Conservation (phyloP, 2,329 filamentous ascomycete species). For the Purpureocillium lavendulum region DNA sequence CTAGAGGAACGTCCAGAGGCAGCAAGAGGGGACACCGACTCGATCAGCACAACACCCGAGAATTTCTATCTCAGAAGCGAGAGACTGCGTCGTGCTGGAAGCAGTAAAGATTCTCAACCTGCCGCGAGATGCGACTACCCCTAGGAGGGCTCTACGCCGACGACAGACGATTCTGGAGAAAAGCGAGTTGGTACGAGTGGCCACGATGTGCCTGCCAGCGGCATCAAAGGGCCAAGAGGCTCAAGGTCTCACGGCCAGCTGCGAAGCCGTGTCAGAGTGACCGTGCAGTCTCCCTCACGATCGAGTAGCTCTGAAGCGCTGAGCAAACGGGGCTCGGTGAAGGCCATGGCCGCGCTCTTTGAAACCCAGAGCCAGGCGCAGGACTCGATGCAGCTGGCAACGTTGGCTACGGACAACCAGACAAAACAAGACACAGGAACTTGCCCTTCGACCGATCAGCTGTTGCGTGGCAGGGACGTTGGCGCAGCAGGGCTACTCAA, state of each 20-base stretch:
- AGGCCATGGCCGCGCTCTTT: conserved; percentile 44
- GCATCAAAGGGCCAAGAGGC: conserved; percentile 1
- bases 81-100: no score
- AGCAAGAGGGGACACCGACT: conserved; percentile 2
- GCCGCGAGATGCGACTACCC: no score
- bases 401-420: no score
- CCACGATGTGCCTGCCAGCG: not conserved
- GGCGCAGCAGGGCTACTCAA: no score
- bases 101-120: no score
- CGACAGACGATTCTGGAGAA: no score
- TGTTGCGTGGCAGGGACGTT: not conserved
- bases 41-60: not conserved
- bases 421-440: no score
- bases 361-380: conserved; percentile 22
- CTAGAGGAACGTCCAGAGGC: no score
- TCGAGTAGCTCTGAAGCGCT: conserved; percentile 11
- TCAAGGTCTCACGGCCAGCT: conserved; percentile 8
- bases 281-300: conserved; percentile 1
- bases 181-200: no score
- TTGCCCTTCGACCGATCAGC: no score
- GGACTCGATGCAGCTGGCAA: not conserved
- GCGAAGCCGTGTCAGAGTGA: conserved; percentile 2
- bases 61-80: conserved; percentile 3
- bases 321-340: conserved; percentile 27
- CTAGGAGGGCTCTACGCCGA: no score